Evolutionary conservation across 108 stramenopile genomes (phyloP), one percentile per base, ranked within the genome.

Genomic region (Stephanodiscus minutulus): DNA sequence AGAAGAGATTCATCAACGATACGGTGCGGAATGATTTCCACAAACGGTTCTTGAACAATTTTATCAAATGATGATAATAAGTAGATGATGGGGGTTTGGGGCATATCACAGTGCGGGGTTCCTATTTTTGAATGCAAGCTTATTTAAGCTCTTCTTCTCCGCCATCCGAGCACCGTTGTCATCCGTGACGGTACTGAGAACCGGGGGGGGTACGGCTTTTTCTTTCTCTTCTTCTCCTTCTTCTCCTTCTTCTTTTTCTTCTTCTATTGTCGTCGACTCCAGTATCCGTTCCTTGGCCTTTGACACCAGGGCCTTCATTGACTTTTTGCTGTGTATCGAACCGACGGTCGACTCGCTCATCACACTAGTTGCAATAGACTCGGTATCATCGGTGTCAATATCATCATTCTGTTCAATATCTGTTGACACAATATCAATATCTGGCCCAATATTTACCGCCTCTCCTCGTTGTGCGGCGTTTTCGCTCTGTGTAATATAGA

Each of bases 1-100:
- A 93, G 53, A 95, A 96, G 78, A 76, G 96, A 54, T 98, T 98
- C 77, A 96, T 98, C 75, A 98, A 98, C 75, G 98, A 98, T 72
- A 98, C 98, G 15, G 85, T 98, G 21, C 83, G 98, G 27, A 96
- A 94, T 83, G 98, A 98, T 67, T 98, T 98, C 67, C 98, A 98
- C 81, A 90, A 95, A 71, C 67, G 92, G 48, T 98, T 98, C 71
- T 66, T 98, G 79, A 92, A 93, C 79, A 97, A 96, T 76, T 98
- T 94, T 71, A 93, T 97, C 83, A 84, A 83, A 74, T 92, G 89
- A 65, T 1, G 33, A 21, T 7, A 1, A 28, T 59, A 22, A 36
- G 28, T 28, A 8, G 37, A 17, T 44, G 1, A 1, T 44, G 43
- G 43, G 12, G 20, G 29, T 17, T 5, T 7, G 3, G 39, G 7